Base-by-base conservation (phyloP, 768 basidiomycete genomes). In the Leccinum longicurvipes region DNA sequence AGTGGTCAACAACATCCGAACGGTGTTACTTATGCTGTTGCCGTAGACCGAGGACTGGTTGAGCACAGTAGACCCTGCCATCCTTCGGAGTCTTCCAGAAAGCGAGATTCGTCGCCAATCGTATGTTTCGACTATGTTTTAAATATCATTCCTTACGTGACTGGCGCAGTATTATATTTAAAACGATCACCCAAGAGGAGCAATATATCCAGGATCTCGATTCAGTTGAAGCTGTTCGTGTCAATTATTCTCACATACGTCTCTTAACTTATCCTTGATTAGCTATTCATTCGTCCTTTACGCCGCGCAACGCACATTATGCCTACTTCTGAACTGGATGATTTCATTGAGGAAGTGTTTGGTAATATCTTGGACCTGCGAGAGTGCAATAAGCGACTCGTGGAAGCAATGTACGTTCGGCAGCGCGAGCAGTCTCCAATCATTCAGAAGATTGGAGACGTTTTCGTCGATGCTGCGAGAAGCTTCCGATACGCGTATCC, bases 401-500 rank as follows among this genome's bases (percentile, higher is more conserved):
- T 98, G 15, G 91, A 95, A 64, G 82, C 89, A 4, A 82, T 98
- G 74, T 84, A 87, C 62, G 87, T 93, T 41, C 84, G 93, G 28
- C 93, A 98, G 67, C 73, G 70, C 34, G 93, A 97, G 67, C 87
- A 94, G 58, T 82, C 81, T 0, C 87, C 89, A 0, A 81, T 97
- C 51, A 91, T 98, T 32, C 80, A 85, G 58, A 79, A 82, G 41
- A 89, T 98, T 23, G 95, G 96, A 0, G 93, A 96, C 65, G 82
- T 97, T 47, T 92, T 96, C 68, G 76, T 97, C 36, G 82, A 87
- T 25, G 87, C 89, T 6, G 94, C 93, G 1, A 83, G 89, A 6
- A 90, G 94, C 63, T 97, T 97, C 74, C 81, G 91, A 42, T 76
- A 85, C 32, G 86, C 87, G 3, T 98, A 98, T 67, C 91, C 93